A percentile compares a stretch with the other conserved stretches of the same genome.
phyloP scores from a whole-genome alignment of 2,329 filamentous ascomycete species.

The Diatrype stigma region DNA sequence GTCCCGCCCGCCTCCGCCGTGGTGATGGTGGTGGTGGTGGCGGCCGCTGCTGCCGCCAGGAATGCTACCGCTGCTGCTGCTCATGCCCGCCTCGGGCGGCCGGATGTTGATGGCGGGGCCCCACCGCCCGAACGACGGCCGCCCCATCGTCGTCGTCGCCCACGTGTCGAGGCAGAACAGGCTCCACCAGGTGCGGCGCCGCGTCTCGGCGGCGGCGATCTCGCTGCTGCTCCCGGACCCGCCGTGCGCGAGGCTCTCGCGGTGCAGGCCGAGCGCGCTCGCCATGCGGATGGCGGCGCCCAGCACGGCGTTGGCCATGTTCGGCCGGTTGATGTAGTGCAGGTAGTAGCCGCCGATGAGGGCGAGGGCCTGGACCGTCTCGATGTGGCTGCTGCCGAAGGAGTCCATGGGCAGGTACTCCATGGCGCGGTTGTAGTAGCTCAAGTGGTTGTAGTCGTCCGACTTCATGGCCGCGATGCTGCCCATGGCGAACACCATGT shows the following conservation, averaged over 20 bases:
- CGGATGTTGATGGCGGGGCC: slow-evolving; percentile 65
- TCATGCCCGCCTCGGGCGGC: slow-evolving; percentile 51
- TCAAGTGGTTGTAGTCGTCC: slow-evolving; percentile 63
- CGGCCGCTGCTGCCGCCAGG: no score
- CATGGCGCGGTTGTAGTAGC: slow-evolving; percentile 66
- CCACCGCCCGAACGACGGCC: slow-evolving; percentile 65
- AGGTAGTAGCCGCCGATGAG: slow-evolving; percentile 73
- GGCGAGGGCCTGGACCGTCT: slow-evolving; percentile 67
- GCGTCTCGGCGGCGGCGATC: slow-evolving; percentile 54
- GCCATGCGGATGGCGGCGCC: slow-evolving; percentile 70
- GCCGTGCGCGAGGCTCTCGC: slow-evolving; percentile 49
- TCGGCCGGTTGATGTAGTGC: slow-evolving; percentile 73
- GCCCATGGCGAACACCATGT: slow-evolving; percentile 74
- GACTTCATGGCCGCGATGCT: slow-evolving; percentile 64
- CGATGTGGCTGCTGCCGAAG: slow-evolving; percentile 67
- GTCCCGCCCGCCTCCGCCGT: slow-evolving; percentile 44
- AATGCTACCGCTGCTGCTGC: no score
- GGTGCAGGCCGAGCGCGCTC: slow-evolving; percentile 67
- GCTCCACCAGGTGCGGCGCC: slow-evolving; percentile 70
- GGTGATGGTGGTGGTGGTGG: no score
- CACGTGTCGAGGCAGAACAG: slow-evolving; percentile 71
- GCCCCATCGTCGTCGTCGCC: slow-evolving; percentile 66
- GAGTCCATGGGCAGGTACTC: slow-evolving; percentile 63
- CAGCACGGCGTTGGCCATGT: slow-evolving; percentile 70
- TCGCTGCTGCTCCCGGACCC: slow-evolving; percentile 34